Base-by-base conservation (phyloP, 2,329 filamentous ascomycete species). In the Endoconidiophora polonica region DNA sequence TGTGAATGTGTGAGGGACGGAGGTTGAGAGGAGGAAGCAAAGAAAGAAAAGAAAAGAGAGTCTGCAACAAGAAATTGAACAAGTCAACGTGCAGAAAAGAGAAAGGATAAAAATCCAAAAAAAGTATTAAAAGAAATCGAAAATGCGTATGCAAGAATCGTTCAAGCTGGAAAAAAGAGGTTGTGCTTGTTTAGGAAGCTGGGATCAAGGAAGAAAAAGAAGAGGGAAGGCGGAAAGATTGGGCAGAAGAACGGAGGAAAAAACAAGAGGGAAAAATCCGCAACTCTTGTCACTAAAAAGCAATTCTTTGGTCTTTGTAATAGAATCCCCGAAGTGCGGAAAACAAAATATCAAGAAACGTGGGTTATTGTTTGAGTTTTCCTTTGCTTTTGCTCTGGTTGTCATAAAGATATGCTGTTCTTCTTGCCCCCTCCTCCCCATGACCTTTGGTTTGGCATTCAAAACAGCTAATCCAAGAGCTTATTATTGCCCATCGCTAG, bases 1-100 rank as follows among this genome's bases (percentile, higher is more conserved):
- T 52, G 41, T 49, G 37, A 23, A 45, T 26, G 18, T 49, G 39
- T 41, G 46, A 37, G 4, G 47, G 54, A 56, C 43, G 41, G 45
- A 20, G n/a, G 42, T 33, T 33, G 12, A 33, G 40, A 45, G 52
- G 42, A 37, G 42, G 39, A 51, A 48, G 43, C 42, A 49, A 37
- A 53, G 36, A 20, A 37, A 43, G 42, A 41, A 38, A 18, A 42
- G 36, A 42, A 33, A 43, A 26, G 38, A 38, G 38, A 46, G 44
- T 37, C 49, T 47, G 33, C 29, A 22, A 44, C 33, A 26, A 23
- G 6, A 44, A 10, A 26, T 49, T 58, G 55, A 46, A 23, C 40
- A 46, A 44, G 37, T 50, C 44, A 38, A 54, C 29, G 33, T 49
- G 49, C 43, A 24, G 40, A 33, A 48, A 36, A 23, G 46, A 26